Evolutionary conservation across 495 filamentous ascomycete genomes (phyloP).

Genomic region (Aspergillus nanangensis): DNA sequence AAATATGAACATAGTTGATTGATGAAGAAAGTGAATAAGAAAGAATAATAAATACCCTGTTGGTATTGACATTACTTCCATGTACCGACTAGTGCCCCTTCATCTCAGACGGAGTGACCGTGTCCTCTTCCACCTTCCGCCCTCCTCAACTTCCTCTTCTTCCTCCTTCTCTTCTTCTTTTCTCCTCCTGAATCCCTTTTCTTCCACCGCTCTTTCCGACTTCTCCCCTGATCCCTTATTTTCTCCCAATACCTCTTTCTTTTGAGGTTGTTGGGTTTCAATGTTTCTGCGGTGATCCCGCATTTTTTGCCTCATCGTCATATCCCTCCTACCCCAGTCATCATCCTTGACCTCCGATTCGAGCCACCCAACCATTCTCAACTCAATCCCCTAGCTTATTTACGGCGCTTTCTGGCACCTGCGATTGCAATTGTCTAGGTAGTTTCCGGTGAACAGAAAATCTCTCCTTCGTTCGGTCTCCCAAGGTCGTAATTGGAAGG

Average conservation of each 20-base stretch:
- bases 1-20: too few relatives aligned
- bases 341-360: not conserved
- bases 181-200: conserved; percentile 8
- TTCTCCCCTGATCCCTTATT: conserved; percentile 4
- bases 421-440: too few relatives aligned
- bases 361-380: not conserved
- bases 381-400: too few relatives aligned
- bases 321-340: conserved; percentile 11
- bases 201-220: conserved; percentile 7
- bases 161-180: conserved; percentile 18
- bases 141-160: conserved; percentile 22
- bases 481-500: too few relatives aligned
- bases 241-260: not conserved
- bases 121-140: conserved; percentile 2
- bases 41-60: too few relatives aligned
- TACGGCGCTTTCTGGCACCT: too few relatives aligned
- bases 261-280: conserved; percentile 12
- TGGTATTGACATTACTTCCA: not conserved
- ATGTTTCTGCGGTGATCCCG: conserved; percentile 17
- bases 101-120: not conserved
- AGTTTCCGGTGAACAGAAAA: too few relatives aligned
- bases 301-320: conserved; percentile 4
- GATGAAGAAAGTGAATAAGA: too few relatives aligned
- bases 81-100: not conserved
- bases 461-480: too few relatives aligned